Evolutionary conservation across 2,329 filamentous ascomycete genomes (phyloP).

Genomic region (Acephala macrosclerotiorum): DNA sequence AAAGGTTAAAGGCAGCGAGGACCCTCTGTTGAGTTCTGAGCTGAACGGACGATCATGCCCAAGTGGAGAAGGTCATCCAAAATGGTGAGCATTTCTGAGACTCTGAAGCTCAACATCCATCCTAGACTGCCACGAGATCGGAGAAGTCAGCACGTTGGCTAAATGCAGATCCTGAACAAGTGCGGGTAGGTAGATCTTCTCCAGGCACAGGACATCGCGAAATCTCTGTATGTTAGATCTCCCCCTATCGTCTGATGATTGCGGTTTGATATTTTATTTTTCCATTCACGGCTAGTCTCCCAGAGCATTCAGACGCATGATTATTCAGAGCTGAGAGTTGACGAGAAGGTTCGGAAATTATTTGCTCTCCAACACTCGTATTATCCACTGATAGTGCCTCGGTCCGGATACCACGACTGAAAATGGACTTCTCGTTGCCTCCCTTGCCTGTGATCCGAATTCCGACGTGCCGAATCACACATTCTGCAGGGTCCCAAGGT

Average conservation of each 20-base stretch:
- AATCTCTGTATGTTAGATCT: not conserved
- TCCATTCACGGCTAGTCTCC: not conserved
- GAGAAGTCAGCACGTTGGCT: constrained; percentile 5
- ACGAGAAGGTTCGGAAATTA: constrained; percentile 5
- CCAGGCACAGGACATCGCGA: constrained; percentile 2
- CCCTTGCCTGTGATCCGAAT: constrained; percentile 6
- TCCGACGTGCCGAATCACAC: constrained; percentile 13
- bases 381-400: not conserved
- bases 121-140: constrained; percentile 14
- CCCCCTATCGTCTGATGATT: constrained; percentile 2
- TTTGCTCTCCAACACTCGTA: not conserved
- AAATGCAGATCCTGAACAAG: constrained; percentile 11
- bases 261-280: constrained; percentile 7
- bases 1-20: not conserved
- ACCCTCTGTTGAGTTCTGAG: constrained; percentile 1
- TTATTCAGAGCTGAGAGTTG: not conserved
- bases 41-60: constrained; percentile 11
- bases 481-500: constrained; percentile 9
- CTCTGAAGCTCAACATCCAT: constrained; percentile 9
- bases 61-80: constrained; percentile 8
- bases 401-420: not conserved
- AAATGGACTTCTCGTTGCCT: constrained; percentile 1
- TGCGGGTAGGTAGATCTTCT: constrained; percentile 1
- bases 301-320: not conserved
- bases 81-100: constrained; percentile 9